These are phyloP conservation scores for Talaromyces nanjingensis DNA, from an alignment of 495 filamentous ascomycete genomes.

Conservation along the genomic window DNA sequence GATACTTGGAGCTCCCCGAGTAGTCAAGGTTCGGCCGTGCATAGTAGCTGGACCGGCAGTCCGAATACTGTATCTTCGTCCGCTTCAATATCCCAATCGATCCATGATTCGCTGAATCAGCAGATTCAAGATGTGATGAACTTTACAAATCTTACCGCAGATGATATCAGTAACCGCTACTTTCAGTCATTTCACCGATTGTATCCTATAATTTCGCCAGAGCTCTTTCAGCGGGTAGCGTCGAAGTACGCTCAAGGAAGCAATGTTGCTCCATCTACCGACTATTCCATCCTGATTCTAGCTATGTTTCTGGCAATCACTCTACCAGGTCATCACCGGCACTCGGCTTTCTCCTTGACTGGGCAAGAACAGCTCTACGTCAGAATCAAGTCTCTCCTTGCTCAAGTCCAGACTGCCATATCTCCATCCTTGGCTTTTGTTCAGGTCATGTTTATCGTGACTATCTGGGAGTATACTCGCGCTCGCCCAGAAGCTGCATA, in stretches of 20 bases:
- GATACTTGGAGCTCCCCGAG: not conserved
- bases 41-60: not conserved
- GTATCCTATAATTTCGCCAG: constrained; percentile 3
- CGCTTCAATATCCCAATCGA: constrained; percentile 6
- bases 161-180: constrained; percentile 3
- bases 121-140: not conserved
- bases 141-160: not conserved
- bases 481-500: constrained; percentile 22
- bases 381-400: constrained; percentile 25
- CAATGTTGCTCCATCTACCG: constrained; percentile 13
- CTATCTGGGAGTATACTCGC: constrained; percentile 24
- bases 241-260: constrained; percentile 1
- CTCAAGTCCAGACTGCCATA: constrained; percentile 24
- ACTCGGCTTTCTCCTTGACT: constrained; percentile 8
- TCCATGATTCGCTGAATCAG: constrained; percentile 4
- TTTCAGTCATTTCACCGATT: constrained; percentile 8
- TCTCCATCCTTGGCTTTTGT: constrained; percentile 23
- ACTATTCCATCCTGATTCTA: constrained; percentile 28
- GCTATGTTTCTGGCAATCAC: constrained; percentile 25
- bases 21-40: not conserved
- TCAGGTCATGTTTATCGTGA: constrained; percentile 29
- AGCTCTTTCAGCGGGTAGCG: not conserved
- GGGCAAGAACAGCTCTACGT: constrained; percentile 24
- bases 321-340: not conserved
- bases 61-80: not conserved